These are phyloP conservation scores for Cerrena zonata DNA, from an alignment of 1,284 basidiomycete genomes.

Conservation along the genomic window DNA sequence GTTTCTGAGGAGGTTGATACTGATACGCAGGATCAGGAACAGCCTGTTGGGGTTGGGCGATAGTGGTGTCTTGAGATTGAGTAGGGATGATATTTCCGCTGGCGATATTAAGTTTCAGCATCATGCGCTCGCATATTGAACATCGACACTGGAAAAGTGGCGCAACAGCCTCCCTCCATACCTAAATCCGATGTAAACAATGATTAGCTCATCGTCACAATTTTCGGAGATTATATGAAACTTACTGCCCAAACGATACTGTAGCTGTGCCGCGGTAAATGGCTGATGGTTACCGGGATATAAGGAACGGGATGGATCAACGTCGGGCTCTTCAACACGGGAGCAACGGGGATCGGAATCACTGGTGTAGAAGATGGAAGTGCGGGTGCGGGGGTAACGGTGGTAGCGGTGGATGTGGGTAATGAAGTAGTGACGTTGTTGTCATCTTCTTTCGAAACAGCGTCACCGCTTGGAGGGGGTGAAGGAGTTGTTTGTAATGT, in stretches of 20 bases:
- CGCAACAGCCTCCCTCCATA: slow-evolving; percentile 67
- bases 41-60: slow-evolving; percentile 14
- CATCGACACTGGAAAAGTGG: slow-evolving; percentile 68
- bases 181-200: too few species aligned
- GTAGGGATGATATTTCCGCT: slow-evolving; percentile 23
- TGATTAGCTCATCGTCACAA: slow-evolving; percentile 9
- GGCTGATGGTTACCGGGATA: slow-evolving; percentile 53
- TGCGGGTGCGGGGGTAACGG: too few species aligned
- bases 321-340: slow-evolving; percentile 51
- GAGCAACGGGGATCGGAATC: slow-evolving; percentile 47
- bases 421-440: slow-evolving; percentile 15
- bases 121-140: slow-evolving; percentile 62
- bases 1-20: slow-evolving; percentile 14
- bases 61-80: slow-evolving; percentile 5
- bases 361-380: slow-evolving; percentile 15
- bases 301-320: slow-evolving; percentile 62
- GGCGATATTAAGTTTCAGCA: slow-evolving; percentile 39
- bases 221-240: slow-evolving; percentile 15
- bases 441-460: slow-evolving; percentile 32
- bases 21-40: slow-evolving; percentile 10
- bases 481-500: slow-evolving; percentile 71
- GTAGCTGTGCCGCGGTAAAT: slow-evolving; percentile 55
- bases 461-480: slow-evolving; percentile 47
- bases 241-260: slow-evolving; percentile 54
- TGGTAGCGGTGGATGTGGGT: too few species aligned